phyloP scores from a whole-genome alignment of 352 stramenopile species.

The Albugo candida region DNA sequence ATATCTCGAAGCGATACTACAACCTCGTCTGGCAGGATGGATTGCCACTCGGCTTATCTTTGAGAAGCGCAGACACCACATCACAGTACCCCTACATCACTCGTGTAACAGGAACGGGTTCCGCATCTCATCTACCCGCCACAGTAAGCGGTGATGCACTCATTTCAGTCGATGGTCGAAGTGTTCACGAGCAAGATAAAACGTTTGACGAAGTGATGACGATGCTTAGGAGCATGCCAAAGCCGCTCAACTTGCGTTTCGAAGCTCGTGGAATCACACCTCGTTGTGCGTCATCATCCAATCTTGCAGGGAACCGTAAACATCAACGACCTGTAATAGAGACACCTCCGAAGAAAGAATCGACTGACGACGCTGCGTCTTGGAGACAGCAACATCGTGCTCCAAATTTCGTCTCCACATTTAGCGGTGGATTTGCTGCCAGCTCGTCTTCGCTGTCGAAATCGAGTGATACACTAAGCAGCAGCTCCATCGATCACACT shows the following conservation, averaged over 20 bases:
- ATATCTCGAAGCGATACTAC: conserved; percentile 20
- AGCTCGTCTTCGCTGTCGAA: conserved; percentile 20
- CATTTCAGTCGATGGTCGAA: conserved; percentile 60
- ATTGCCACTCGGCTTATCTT: conserved; percentile 47
- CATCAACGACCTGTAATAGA: too few relatives aligned
- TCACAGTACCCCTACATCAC: conserved; percentile 78
- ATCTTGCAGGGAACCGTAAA: neutral
- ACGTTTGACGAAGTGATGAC: conserved; percentile 77
- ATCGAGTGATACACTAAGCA: conserved; percentile 8
- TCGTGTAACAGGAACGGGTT: conserved; percentile 58
- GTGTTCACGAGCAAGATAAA: conserved; percentile 59
- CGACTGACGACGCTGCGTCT: too few relatives aligned
- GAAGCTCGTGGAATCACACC: conserved; percentile 20
- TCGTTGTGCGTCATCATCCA: neutral
- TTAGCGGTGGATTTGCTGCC: neutral
- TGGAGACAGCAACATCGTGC: neutral
- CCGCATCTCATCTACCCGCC: conserved; percentile 56
- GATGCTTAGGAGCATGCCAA: conserved; percentile 74
- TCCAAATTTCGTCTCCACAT: too few relatives aligned
- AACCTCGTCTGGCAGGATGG: conserved; percentile 70
- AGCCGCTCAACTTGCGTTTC: conserved; percentile 70
- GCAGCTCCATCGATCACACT: too few relatives aligned
- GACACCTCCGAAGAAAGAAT: too few relatives aligned
- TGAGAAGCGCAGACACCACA: conserved; percentile 42
- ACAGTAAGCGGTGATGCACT: conserved; percentile 55